Evolutionary conservation across 495 filamentous ascomycete species (phyloP), one percentile per base, ranked within the genome.

Genomic region (Beverwykella pulmonaria): DNA sequence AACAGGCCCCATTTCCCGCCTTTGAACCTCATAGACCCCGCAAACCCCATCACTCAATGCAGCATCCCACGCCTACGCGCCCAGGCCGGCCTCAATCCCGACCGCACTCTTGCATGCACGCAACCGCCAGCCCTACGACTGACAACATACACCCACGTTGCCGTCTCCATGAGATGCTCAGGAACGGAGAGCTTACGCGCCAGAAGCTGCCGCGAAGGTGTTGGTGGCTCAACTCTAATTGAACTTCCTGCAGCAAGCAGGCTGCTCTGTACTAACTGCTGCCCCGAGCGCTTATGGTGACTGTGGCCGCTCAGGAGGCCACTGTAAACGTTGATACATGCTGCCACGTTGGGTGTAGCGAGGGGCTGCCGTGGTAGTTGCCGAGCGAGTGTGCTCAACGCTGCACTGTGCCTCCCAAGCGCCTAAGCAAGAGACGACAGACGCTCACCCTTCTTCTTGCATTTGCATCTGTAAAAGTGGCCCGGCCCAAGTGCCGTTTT

Each of bases 161-260:
- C n/a, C 48, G 20, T 27, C n/a, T n/a, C 19, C 48, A 7, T 15
- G 12, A 50, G 48, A 50, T 50, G 5, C 20, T 25, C 48, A 50
- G 48, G 48, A 23, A 50, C 48, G 8, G 20, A 23, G 20, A 19
- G 9, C 25, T 25, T 50, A 44, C 9, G 39, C 39, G 39, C 39
- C 39, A 44, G 48, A 52, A 52, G 52, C 52, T 25, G 52, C 52
- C 52, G 29, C 23, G 4, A 54, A 20, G 4, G 54, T 66, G 63
- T 66, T 66, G 56, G 64, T 67, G 64, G 64, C 65, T 55, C 63
- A 68, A 63, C 56, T 56, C 50, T 63, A 68, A 63, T 54, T 59
- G 65, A 59, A 68, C 63, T 59, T 17, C 46, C 57, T 61, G 50
- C 57, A 68, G 39, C 22, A 22, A n/a, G n/a, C n/a, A n/a, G n/a